These are phyloP conservation scores for Brassica juncea DNA, from an alignment of 345 rosid species.

Conservation along the genomic window DNA sequence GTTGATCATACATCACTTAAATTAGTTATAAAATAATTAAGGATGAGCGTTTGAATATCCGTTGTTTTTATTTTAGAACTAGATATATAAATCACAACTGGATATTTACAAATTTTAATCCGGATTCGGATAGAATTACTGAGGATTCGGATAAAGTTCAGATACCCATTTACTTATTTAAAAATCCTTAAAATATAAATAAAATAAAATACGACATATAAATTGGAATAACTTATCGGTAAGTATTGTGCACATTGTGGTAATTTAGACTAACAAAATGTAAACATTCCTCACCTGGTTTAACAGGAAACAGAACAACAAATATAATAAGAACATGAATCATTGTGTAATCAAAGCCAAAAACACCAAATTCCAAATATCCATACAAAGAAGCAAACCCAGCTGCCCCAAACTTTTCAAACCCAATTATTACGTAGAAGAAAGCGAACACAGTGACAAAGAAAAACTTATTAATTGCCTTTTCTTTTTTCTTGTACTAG, in stretches of 20 bases:
- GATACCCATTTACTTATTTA: no score
- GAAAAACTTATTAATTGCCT: constrained; percentile 23
- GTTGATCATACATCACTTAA: neutral
- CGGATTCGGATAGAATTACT: no score
- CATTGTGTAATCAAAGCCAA: constrained; percentile 13
- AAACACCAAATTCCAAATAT: constrained; percentile 17
- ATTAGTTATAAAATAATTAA: no score
- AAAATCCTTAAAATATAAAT: no score
- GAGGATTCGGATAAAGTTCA: no score
- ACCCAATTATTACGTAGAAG: constrained; percentile 25
- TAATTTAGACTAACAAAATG: no score
- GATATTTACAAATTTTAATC: no score
- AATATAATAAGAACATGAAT: neutral
- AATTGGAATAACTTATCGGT: no score
- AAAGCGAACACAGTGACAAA: constrained; percentile 23
- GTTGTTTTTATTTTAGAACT: neutral
- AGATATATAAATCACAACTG: neutral
- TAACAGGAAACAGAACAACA: neutral
- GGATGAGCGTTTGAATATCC: no score
- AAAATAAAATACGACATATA: no score
- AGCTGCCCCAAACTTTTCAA: constrained; percentile 15
- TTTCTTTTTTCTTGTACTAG: constrained; percentile 8
- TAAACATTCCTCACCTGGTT: neutral
- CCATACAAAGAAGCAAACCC: constrained; percentile 36
- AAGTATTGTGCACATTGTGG: no score